These are phyloP conservation scores for Jimgerdemannia flammicorona DNA, from an alignment of 192 early-diverging fungal genomes.

Conservation along the genomic window DNA sequence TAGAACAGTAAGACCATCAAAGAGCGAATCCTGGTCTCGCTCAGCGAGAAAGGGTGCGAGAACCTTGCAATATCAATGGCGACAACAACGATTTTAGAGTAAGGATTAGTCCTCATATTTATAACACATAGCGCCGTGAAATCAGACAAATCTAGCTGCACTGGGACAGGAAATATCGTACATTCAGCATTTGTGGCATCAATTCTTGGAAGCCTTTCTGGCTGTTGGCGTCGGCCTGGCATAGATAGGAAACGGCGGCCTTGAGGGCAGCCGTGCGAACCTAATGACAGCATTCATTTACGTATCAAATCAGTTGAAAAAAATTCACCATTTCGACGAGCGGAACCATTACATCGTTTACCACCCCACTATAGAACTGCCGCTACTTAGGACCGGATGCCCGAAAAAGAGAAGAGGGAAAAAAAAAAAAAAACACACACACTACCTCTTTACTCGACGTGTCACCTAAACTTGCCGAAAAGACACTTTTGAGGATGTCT, in stretches of 20 bases:
- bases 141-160: neutral
- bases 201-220: slow-evolving; percentile 56
- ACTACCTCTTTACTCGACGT: slow-evolving; percentile 45
- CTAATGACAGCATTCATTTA: slow-evolving; percentile 12
- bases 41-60: slow-evolving; percentile 64
- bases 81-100: neutral
- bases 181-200: slow-evolving; percentile 81
- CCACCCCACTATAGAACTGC: too few species aligned
- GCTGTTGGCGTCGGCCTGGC: slow-evolving; percentile 57
- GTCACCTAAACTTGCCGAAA: slow-evolving; percentile 71
- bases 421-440: neutral
- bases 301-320: too few species aligned
- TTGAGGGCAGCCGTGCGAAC: slow-evolving; percentile 76
- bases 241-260: slow-evolving; percentile 73
- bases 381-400: too few species aligned
- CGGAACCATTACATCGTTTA: too few species aligned
- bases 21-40: slow-evolving; percentile 69
- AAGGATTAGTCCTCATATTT: too few species aligned
- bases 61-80: slow-evolving; percentile 25
- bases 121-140: slow-evolving; percentile 15
- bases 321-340: too few species aligned
- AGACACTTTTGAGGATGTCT: slow-evolving; percentile 66
- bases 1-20: slow-evolving; percentile 70
- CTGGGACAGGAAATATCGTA: slow-evolving; percentile 22
- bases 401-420: neutral